Evolutionary conservation across 176 grass and related monocot species (phyloP), one percentile per base, ranked within the genome.

Genomic region (sorghum (Sorghum bicolor)): DNA sequence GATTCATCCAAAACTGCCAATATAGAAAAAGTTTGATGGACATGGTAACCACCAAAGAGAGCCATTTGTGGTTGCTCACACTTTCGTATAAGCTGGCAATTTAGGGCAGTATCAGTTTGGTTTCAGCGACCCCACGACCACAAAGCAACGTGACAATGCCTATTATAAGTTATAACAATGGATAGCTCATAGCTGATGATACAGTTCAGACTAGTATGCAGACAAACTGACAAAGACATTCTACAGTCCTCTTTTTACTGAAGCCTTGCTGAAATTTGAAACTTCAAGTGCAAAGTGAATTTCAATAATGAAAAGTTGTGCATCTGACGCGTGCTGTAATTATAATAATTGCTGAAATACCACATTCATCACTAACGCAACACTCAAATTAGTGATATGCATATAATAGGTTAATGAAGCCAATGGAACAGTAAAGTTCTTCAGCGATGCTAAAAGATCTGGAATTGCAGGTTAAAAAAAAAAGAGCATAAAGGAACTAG

Each of bases 401-500:
- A 34, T 15, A 45, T 9, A 9, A 6, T 47, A 28, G 11, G 78
- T 5, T 47, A 48, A 76, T 76, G 26, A 47, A 36, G 14, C 50
- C 28, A 48, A 77, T 62, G 37, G 47, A 87, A 76, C 48, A 82
- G 71, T 76, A 82, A 58, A 69, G 16, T 29, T 30, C 20, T 70
- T 37, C 8, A 37, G 9, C 4, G 10, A 76, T 82, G 37, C 34
- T 72, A 82, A 66, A 19, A 72, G 57, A 58, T 14, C 34, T n/a
- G n/a, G 26, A 33, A 33, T 14, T 29, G 26, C 17, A 61, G 44
- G 53, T 44, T 28, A 13, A 47, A 45, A 37, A 3, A 3, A 57
- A 32, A 10, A 41, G 40, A 78, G 17, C 7, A 52, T 47, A 78
- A 68, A 40, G 39, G n/a, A 77, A 80, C 28, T 60, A 11, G 64